phyloP scores from a whole-genome alignment of 306 rosid species.

The Erythrophleum fordii region DNA sequence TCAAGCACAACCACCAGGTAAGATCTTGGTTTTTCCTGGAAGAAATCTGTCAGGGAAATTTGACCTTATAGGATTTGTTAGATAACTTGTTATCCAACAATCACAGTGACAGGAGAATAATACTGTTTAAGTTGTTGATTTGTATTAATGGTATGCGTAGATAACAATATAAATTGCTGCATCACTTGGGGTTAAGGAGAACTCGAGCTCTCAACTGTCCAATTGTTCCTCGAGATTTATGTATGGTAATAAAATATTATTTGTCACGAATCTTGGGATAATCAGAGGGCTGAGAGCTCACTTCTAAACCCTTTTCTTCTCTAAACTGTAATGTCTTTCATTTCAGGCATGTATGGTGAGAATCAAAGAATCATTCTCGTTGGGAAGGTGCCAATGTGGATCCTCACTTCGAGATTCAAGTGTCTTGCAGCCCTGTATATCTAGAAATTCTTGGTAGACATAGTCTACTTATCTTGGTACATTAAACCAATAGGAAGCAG shows the following conservation, averaged over 20 bases:
- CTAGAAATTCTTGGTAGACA: not conserved
- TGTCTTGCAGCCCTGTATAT: constrained; percentile 5
- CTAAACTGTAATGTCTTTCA: not conserved
- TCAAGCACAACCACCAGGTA: not conserved
- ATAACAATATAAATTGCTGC: constrained; percentile 26
- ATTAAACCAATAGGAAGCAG: not conserved
- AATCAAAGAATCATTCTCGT: constrained; percentile 28
- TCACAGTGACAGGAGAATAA: constrained; percentile 4
- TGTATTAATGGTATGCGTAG: not conserved
- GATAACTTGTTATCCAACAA: not conserved
- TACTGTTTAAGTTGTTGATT: not conserved
- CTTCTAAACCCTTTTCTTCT: not conserved
- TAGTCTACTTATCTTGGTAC: not conserved
- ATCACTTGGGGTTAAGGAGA: not conserved
- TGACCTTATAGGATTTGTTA: not conserved
- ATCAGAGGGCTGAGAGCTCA: not conserved
- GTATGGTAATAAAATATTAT: too few relatives aligned
- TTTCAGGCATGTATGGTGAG: constrained; percentile 39
- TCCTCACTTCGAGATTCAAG: constrained; percentile 17
- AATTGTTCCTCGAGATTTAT: too few relatives aligned
- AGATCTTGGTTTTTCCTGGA: not conserved
- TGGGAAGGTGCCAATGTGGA: constrained; percentile 38
- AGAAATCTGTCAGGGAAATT: constrained; percentile 6
- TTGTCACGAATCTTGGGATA: not conserved
- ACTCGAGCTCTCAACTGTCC: not conserved